phyloP scores from a whole-genome alignment of 2,329 filamentous ascomycete species.

The Pseudodiploospora longispora region DNA sequence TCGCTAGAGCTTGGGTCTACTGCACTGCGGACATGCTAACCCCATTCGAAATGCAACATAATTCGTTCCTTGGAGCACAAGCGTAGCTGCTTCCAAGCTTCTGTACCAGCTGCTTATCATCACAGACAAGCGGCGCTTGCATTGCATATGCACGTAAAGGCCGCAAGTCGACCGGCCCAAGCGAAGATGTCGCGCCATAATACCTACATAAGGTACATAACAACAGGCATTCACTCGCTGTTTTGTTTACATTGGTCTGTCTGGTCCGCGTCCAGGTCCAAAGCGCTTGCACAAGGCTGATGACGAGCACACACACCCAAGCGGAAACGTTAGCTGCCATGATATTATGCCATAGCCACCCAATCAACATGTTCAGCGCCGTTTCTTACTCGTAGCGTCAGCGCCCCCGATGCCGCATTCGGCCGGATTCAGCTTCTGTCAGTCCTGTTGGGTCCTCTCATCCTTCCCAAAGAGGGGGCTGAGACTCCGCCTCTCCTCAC shows the following conservation, averaged over 20 bases:
- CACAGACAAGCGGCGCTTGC: not conserved
- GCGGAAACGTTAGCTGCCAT: constrained; percentile 3
- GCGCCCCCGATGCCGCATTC: not conserved
- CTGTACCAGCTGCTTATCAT: not conserved
- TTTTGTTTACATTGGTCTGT: constrained; percentile 1
- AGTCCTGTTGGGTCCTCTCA: constrained; percentile 1
- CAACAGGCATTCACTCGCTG: no score
- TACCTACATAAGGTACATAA: no score
- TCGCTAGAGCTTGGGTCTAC: no score
- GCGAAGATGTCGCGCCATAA: not conserved
- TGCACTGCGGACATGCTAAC: no score
- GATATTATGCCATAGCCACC: not conserved
- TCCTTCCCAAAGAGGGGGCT: constrained; percentile 6
- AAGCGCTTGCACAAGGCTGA: constrained; percentile 1
- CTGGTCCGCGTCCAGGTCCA: no score
- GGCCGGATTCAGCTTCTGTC: constrained; percentile 4
- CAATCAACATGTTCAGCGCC: no score
- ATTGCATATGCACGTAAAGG: not conserved
- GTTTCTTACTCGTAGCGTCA: no score
- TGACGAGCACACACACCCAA: constrained; percentile 1
- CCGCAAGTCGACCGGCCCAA: not conserved
- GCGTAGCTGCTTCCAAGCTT: not conserved
- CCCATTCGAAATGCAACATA: no score
- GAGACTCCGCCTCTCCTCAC: not conserved
- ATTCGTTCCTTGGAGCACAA: no score